Evolutionary conservation across 805 yeast species (phyloP), one percentile per base, ranked within the genome.

Genomic region (Vanderwaltozyma tropicalis): DNA sequence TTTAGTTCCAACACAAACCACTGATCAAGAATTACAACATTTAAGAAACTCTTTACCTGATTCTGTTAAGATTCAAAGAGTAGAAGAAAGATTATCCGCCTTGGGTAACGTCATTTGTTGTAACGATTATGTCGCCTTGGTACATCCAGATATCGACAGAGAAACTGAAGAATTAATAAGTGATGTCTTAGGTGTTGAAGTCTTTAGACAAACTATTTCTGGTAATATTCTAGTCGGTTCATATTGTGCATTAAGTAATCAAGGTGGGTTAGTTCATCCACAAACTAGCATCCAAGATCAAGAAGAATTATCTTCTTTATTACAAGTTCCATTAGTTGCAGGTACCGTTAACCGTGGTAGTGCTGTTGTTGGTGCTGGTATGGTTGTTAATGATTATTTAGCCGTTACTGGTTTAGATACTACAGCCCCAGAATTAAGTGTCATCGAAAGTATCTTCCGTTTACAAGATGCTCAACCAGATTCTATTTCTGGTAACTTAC

Each of bases 301-400:
- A 69, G 98, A 92, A 68, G 99, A 92, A 67, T 72, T 92, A 51
- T 84, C 95, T 7, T 86, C 96, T 33, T 71, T 92, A 60, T 72
- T 92, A 54, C 98, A 92, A 67, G 95, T 92, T 30, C 99, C 99
- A 39, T 71, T 92, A 47, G 98, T 92, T 34, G 98, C 99, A 6
- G 99, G 99, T 63, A 88, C 96, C 28, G 88, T 92, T 42, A 92
- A 92, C 70, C 80, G 98, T 64, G 99, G 99, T 65, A 85, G 96
- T 21, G 67, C 95, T 4, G 96, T 89, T 35, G 95, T 92, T 43
- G 98, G 98, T 55, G 97, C 96, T 33, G 99, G 99, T 51, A 78
- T 92, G 78, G 97, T 92, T 38, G 98, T 88, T 37, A 92, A 92
- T 61, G 99, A 92, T 67, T 92, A 96, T 94, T 69, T 89, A 49